These are phyloP conservation scores for Leccinum imitatum DNA, from an alignment of 768 basidiomycete species.

Conservation along the genomic window DNA sequence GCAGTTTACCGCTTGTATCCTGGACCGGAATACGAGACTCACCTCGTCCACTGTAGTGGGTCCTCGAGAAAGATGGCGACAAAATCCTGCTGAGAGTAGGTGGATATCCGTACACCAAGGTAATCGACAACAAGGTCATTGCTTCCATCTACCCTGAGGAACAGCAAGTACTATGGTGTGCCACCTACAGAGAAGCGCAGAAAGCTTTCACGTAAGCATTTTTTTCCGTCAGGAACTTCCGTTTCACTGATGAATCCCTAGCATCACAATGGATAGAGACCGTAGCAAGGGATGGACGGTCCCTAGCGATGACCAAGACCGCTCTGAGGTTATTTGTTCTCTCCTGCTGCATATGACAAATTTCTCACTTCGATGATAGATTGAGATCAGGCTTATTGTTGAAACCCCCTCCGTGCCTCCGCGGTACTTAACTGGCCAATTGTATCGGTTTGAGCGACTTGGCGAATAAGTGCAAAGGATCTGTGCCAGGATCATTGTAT, in stretches of 20 bases:
- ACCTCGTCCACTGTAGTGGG: neutral
- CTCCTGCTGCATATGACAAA: too few relatives aligned
- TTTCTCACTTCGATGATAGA: neutral
- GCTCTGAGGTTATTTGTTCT: too few relatives aligned
- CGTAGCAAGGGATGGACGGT: neutral
- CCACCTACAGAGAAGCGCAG: neutral
- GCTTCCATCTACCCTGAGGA: neutral
- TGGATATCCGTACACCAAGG: neutral
- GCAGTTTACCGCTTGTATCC: neutral
- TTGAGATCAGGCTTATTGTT: neutral
- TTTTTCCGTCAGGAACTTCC: neutral
- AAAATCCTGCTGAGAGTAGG: neutral
- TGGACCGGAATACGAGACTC: neutral
- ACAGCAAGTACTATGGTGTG: neutral
- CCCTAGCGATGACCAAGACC: neutral
- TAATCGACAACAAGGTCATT: neutral
- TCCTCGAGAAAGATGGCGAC: neutral
- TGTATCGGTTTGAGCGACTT: neutral
- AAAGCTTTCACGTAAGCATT: neutral
- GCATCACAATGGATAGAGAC: neutral
- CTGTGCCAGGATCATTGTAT: too few relatives aligned
- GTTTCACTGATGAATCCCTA: neutral
- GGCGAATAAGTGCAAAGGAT: neutral
- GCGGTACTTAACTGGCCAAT: neutral
- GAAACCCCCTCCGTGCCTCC: neutral